Evolutionary conservation across 75 land plant species (phyloP), one percentile per base, ranked within the genome.

Genomic region (Azolla pinnata): DNA sequence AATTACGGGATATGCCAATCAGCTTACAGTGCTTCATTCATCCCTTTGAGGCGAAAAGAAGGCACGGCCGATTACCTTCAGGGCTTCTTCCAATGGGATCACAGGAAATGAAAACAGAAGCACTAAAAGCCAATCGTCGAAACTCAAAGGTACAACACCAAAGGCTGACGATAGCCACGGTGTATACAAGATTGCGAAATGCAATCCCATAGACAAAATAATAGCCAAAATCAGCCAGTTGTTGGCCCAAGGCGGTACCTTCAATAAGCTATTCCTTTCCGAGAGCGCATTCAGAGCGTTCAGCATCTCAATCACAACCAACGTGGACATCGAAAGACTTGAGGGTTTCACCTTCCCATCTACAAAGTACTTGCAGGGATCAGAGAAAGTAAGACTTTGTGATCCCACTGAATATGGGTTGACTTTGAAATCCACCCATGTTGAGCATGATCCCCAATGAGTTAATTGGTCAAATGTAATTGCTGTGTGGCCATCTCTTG

Each of bases 281-380:
- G 73, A 70, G 14, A 70, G 61, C 2, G 73, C 73, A 46, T 70
- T 70, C 54, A 70, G 33, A 9, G 73, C 73, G 47, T 70, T 70
- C 19, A 70, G 63, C 73, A 70, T 70, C 54, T 70, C 73, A 9
- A 63, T 63, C 16, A 58, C 62, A 1, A 70, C 73, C 21, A 70
- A 33, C 3, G 73, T 70, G 18, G 73, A 63, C 73, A 70, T 70
- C 10, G 73, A 60, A 20, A 70, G 51, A 12, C 61, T 63, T n/a
- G 73, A 70, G 16, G 73, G 52, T 24, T 70, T 70, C 29, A 63
- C 47, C 33, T 70, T 70, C 0, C 73, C 73, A 23, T 16, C n/a
- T 12, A 54, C 47, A 48, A 70, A 70, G 17, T 63, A 70, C 29
- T 63, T 62, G 33, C 73, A 70, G 8, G 66, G 55, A 34, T 62